Evolutionary conservation across 805 yeast species (phyloP), one percentile per base, ranked within the genome.

Genomic region (Metschnikowia rubicola): DNA sequence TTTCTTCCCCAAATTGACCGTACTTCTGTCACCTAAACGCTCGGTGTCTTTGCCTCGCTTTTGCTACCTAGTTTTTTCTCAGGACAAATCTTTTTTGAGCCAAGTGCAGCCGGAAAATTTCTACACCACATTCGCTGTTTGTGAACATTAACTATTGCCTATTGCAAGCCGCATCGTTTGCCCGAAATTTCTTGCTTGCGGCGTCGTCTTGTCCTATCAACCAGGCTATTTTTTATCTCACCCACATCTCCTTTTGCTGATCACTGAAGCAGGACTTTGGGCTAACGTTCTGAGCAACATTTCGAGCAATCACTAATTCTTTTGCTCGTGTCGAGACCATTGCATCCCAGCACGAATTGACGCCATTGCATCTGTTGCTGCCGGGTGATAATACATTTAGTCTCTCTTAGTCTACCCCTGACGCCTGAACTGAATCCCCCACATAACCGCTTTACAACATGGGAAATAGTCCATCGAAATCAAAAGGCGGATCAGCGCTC

Each of bases 391-490:
- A 21, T 21, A 21, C 26, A 21, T 3, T 7, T 21, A 21, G 7
- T 21, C 26, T 21, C 26, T 21, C 26, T 21, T 21, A 7, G 26
- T 7, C 26, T 7, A 21, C 26, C 7, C 7, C 26, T 21, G n/a
- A 31, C 11, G 34, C 34, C 6, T 9, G 8, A 31, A 31, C 7
- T 35, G 11, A 15, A 10, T 21, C 5, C 8, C 26, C 3, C 26
- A 21, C 26, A 21, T 21, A 21, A 21, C 7, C 1, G 8, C 32
- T 17, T 9, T 29, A 29, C 44, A 52, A 39, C 36, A 79, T 79
- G 83, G 84, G 83, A 55, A 79, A 79, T 59, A 66, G 75, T 31
- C 66, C 75, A 41, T 77, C 82, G 17, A 78, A 75, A 59, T 67
- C 69, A 35, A 60, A 60, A 40, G 57, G 55, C 35, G 71, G 68